A percentile compares a stretch with the other conserved stretches of the same genome.
phyloP scores from a whole-genome alignment of 768 basidiomycete species.

The Lactifluus rugatus region DNA sequence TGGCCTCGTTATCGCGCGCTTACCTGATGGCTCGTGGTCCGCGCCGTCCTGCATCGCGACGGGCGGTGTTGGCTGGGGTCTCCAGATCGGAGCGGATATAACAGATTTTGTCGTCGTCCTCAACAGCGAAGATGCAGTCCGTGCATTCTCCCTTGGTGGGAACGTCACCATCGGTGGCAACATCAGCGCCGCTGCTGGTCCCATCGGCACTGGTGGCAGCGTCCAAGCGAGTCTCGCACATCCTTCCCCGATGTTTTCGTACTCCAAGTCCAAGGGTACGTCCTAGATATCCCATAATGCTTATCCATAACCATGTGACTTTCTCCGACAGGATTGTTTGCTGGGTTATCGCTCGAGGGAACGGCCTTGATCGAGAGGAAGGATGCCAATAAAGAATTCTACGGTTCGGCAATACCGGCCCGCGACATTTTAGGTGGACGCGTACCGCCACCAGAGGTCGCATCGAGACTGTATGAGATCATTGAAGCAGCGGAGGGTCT shows the following conservation, averaged over 20 bases:
- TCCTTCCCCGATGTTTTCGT: constrained; percentile 95
- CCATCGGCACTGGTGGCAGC: constrained; percentile 89
- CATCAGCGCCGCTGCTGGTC: constrained; percentile 77
- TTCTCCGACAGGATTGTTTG: constrained; percentile 68
- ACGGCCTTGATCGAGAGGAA: constrained; percentile 91
- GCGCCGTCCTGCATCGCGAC: constrained; percentile 97
- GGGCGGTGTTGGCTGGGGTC: constrained; percentile 88
- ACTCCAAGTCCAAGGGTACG: constrained; percentile 89
- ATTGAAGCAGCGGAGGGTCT: constrained; percentile 94
- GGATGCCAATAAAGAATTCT: constrained; percentile 94
- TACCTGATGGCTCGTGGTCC: constrained; percentile 93
- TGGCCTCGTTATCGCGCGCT: constrained; percentile 83
- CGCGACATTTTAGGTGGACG: constrained; percentile 86
- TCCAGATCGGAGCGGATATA: constrained; percentile 93
- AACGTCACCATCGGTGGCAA: constrained; percentile 95
- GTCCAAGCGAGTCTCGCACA: constrained; percentile 82
- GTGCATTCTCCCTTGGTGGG: constrained; percentile 90
- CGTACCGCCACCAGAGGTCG: constrained; percentile 96
- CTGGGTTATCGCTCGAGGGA: constrained; percentile 89
- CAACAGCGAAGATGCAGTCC: constrained; percentile 92
- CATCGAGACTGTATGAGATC: constrained; percentile 85
- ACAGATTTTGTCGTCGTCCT: constrained; percentile 95
- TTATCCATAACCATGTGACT: background rate
- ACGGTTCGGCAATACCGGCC: constrained; percentile 83
- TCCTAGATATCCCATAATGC: background rate